A percentile compares a stretch with the other conserved stretches of the same genome.
These are phyloP conservation scores for Hypholoma fasciculare DNA, from an alignment of 768 basidiomycete species.

Conservation along the genomic window DNA sequence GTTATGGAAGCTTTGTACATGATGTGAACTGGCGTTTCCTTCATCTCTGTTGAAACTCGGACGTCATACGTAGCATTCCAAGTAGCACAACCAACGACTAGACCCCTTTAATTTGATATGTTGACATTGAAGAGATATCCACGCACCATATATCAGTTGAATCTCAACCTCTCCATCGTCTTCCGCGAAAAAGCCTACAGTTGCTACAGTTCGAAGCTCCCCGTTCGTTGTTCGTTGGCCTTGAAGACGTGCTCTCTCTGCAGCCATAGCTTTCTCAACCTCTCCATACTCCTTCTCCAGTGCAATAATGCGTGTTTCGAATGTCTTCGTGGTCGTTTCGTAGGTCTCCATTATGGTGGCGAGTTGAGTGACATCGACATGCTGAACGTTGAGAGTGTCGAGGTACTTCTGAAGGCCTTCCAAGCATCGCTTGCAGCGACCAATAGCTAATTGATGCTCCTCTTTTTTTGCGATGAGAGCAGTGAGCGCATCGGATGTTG, in stretches of 20 bases:
- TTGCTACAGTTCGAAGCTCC: constrained; percentile 25
- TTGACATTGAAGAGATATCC: background rate
- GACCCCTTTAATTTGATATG: background rate
- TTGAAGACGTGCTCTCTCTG: constrained; percentile 20
- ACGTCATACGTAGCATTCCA: constrained; percentile 41
- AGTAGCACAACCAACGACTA: constrained; percentile 18
- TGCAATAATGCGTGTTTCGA: constrained; percentile 26
- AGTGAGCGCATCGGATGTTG: constrained; percentile 25
- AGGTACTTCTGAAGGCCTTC: constrained; percentile 33
- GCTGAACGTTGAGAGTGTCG: constrained; percentile 27
- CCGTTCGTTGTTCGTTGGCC: constrained; percentile 11
- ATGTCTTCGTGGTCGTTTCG: constrained; percentile 25
- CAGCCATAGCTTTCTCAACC: constrained; percentile 21
- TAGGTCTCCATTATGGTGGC: constrained; percentile 28
- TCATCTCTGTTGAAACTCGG: constrained; percentile 35
- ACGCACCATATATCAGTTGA: constrained; percentile 37
- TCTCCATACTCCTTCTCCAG: constrained; percentile 24
- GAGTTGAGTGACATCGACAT: constrained; percentile 27
- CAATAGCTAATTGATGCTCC: constrained; percentile 23
- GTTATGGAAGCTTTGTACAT: constrained; percentile 40
- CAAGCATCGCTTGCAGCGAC: constrained; percentile 26
- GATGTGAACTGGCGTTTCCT: constrained; percentile 30
- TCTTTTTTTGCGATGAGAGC: constrained; percentile 25
- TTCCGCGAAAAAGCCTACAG: constrained; percentile 37
- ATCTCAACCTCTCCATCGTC: constrained; percentile 34